Conservation (phyloP, 2,329 filamentous ascomycete species). For the Ophiostoma angusticollis region DNA sequence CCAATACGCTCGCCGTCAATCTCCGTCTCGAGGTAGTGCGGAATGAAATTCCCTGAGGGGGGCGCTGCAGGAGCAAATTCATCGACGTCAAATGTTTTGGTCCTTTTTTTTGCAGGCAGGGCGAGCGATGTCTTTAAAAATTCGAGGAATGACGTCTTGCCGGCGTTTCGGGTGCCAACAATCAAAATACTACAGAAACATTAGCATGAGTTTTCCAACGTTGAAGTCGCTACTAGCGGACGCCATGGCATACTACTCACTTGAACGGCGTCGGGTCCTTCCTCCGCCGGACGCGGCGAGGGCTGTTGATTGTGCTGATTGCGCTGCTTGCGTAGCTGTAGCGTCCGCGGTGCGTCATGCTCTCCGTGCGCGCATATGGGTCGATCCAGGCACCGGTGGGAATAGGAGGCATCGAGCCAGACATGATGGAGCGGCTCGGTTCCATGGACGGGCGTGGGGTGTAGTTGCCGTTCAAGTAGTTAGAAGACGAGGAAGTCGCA, state of each 20-base stretch:
- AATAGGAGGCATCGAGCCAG: conserved; percentile 42
- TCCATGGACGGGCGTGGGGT: conserved; percentile 41
- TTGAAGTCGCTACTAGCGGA: too few species aligned
- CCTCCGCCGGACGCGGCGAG: conserved; percentile 78
- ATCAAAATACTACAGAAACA: conserved; percentile 59
- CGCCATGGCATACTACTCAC: conserved; percentile 58
- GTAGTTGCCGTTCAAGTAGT: conserved; percentile 13
- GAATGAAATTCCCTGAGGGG: conserved; percentile 60
- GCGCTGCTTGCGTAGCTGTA: conserved; percentile 94
- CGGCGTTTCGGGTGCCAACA: conserved; percentile 72
- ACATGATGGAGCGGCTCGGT: conserved; percentile 29
- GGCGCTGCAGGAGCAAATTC: conserved; percentile 38
- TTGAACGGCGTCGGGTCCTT: conserved; percentile 98
- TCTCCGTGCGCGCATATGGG: conserved; percentile 73
- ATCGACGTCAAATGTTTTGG: conserved; percentile 43
- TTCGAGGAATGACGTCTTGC: conserved; percentile 94
- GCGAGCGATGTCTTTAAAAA: conserved; percentile 82
- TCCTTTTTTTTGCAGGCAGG: conserved; percentile 66
- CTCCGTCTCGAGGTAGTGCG: conserved; percentile 86
- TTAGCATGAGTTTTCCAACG: too few species aligned
- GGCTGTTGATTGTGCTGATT: conserved; percentile 83
- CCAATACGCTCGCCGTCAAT: conserved; percentile 86
- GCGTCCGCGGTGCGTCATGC: conserved; percentile 91
- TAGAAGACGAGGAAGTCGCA: neutral
- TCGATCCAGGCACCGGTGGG: conserved; percentile 53